Evolutionary conservation across 805 yeast genomes (phyloP), one percentile per base, ranked within the genome.

Genomic region (Brettanomyces sp.): DNA sequence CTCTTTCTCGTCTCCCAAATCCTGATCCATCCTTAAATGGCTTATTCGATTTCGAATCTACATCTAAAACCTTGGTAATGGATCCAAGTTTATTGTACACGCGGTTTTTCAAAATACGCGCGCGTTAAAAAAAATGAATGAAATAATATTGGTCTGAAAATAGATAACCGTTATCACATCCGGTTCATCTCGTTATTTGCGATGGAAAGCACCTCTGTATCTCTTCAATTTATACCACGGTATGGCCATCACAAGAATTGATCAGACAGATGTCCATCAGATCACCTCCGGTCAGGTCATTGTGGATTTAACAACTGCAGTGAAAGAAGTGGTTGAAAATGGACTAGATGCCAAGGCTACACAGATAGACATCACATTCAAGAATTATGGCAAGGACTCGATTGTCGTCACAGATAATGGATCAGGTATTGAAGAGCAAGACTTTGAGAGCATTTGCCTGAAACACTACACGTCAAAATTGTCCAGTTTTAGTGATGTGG

Each of bases 241-340:
- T 3, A 59, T 59, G 64, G 35, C 58, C 9, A 64, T 70, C 13
- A 48, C 56, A 33, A 67, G 69, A 4, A 76, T 80, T 25, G 69
- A 67, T 34, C 51, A 52, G 1, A 53, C 55, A 8, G 95, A 90
- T 53, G 72, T 89, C 5, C 86, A 85, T 52, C 70, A 74, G 48
- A 78, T 91, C 47, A 88, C 96, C 0, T 87, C 97, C 0, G 96
- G 96, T 0, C 99, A 93, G 61, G 98, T 93, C 12, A 85, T 93
- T 11, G 76, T 81, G 4, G 95, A 86, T 54, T 64, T 93, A 39
- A 69, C 77, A 0, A 79, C 91, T 0, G 84, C 86, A 0, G 80
- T 84, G 30, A 91, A 91, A 58, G 99, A 91, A 60, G 65, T 90
- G 1, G 71, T 93, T 3, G 99, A 91, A 56, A 91, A 91, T 59